Base-by-base conservation (phyloP, 192 early-diverging fungal genomes). In the Entrophospora sp. region DNA sequence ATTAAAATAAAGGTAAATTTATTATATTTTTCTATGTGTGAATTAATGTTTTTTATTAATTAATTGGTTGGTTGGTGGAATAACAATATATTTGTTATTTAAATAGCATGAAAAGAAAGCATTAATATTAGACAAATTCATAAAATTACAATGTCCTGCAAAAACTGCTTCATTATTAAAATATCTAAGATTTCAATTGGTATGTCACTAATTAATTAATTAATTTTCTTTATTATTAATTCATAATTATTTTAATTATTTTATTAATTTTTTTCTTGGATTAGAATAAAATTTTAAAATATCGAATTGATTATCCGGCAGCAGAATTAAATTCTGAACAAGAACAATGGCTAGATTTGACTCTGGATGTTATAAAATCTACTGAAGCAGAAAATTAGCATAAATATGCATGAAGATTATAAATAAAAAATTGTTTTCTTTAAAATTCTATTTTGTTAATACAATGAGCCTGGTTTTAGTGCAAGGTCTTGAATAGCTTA, bases 111-210 rank as follows among this genome's bases (percentile, higher is more conserved):
- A 36, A 38, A 13, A 37, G 14, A 60, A 60, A 60, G 5, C 61
- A 9, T 61, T 78, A 2, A 67, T 74, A 9, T 38, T 83, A 4
- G 78, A 83, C 63, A 70, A 80, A n/a, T 80, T 76, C 76, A 73
- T 83, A 16, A 67, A 77, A 42, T 72, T 83, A 64, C 68, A 75
- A 43, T 83, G 81, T 51, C 75, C 74, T 55, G 78, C 76, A 27
- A 76, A 80, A 58, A 78, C 81, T 9, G 76, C 76, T 6, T 73
- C 71, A 3, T 58, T 83, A n/a, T 66, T 83, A 43, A 79, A 80
- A 61, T 78, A 74, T 57, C 57, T 83, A 48, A 70, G 81, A 18
- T 67, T 75, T 27, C 69, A 80, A 51, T 27, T 83, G 65, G 80
- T 81, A 75, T 65, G 63, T 63, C 18, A 53, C 4, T 31, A 32